Base-by-base conservation (phyloP, 768 basidiomycete species). In the Gymnopilus junonius region DNA sequence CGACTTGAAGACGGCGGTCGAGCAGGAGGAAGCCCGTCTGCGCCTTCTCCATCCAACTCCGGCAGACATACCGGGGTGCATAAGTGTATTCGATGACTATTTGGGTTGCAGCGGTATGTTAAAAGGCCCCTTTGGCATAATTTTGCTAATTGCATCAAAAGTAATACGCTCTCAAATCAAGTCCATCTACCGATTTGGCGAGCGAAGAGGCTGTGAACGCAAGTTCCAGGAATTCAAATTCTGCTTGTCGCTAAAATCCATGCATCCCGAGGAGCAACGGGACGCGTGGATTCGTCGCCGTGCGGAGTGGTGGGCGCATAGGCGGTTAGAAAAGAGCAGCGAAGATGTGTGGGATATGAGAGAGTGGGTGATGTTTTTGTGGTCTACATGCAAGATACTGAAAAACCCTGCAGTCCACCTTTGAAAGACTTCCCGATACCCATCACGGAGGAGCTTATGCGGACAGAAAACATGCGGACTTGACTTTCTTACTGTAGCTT, bases 171-270 rank as follows among this genome's bases (percentile, higher is more conserved):
- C 87, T 20, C 97, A 98, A 75, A 74, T 95, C 53, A 91, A 89
- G 69, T 89, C 91, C 2, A 76, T 98, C 57, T 99, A 99, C 76
- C 87, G 97, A 71, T 88, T 90, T 67, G 97, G 97, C 7, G 77
- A 85, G 61, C 84, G 87, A 59, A 80, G 85, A 0, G 85, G 87
- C 58, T 98, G 96, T 76, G 80, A 79, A 0, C 81, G 82, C 46
- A 95, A 97, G 73, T 83, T 89, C 72, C 89, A 94, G 61, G 95
- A 97, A 69, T 96, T 97, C 84, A 97, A 97, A 76, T 97, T 93
- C 76, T 99, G 97, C 77, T 80, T 97, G 80, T 90, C 88, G 63
- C 78, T 91, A 64, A 97, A 95, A 76, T 82, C 85, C 12, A 79
- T 93, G 75, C 84, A 90, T 56, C 87, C 88, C 15, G 94, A 95